Evolutionary conservation across 768 basidiomycete species (phyloP), one percentile per base, ranked within the genome.

Genomic region (Jaapia argillacea): DNA sequence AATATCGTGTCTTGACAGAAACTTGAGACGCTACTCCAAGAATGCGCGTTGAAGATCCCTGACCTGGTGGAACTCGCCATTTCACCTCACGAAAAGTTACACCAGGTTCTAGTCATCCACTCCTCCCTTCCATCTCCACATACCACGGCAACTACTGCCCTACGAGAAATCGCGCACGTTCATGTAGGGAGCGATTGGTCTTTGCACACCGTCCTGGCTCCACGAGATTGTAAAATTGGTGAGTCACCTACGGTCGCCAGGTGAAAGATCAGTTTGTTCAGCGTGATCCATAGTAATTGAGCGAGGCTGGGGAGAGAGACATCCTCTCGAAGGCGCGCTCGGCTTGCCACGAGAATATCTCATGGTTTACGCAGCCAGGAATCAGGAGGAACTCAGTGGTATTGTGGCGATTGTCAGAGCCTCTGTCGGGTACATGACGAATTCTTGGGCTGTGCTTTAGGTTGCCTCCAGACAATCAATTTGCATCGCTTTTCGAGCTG

Each of bases 281-380:
- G 22, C 4, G 41, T 16, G 26, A 6, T 21, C 4, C 13, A 5
- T 24, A 57, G 56, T 51, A 4, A 54, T 58, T 40, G 56, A 57
- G 28, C 37, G 45, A 6, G 56, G 58, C 22, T 59, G 59, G 57
- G 58, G 52, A 14, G 54, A 61, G 40, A 42, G 59, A 12, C 59
- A 61, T 40, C 53, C 55, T 13, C 31, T 59, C 16, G 51, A 49
- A 42, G 51, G 56, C 3, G 45, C 47, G 4, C 33, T 10, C 43
- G 45, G 35, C 38, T 58, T 33, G 26, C 55, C 58, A 3, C 49
- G 46, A 24, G 50, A 47, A 24, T 59, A 61, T 23, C 27, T 58
- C 36, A 36, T 58, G 41, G 51, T 61, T 13, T 59, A 61, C 31
- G 56, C 58, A 5, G 58, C 59, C 3, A 36, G 55, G 24, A 48